Base-by-base conservation (phyloP, 169 alveolate genomes). In the Babesia sp. region DNA sequence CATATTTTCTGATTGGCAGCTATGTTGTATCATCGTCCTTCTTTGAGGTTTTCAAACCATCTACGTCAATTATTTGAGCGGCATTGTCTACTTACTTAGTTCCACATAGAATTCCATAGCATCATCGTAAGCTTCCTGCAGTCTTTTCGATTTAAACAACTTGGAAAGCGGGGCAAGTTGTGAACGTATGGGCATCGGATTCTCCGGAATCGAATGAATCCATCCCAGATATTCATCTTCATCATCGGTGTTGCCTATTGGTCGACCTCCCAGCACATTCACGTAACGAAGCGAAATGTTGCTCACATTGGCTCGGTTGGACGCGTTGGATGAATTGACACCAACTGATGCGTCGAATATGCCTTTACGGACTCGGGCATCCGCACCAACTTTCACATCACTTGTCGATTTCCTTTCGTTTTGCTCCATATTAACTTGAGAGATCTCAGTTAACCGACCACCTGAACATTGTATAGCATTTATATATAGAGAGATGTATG, bases 121-220 rank as follows among this genome's bases (percentile, higher is more conserved):
- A 36, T 80, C 79, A 48, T 71, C 70, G 36, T 80, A 80, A 20
- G 83, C 67, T 33, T 71, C 80, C 58, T 48, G 70, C 18, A 80
- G 72, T 8, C 29, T 72, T 22, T 53, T 36, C 6, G 73, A 46
- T 39, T 33, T 39, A 45, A 80, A 61, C 29, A 80, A 48, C 76
- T 71, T 71, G 11, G 88, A 70, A n/a, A 80, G 26, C 1, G 88
- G 88, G 2, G 88, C 83, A 18, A 80, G 44, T 48, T 80, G 84
- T 14, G 77, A 48, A 31, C 83, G 63, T 39, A 80, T 80, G 18
- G 88, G 88, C 88, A 80, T 80, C 3, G 83, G 88, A 59, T 80
- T 39, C 3, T 71, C 60, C n/a, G 69, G 70, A 26, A 80, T 66
- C 26, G 82, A 58, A 22, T 80, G 28, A 8, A 69, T 71, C 88